Evolutionary conservation across 164 flowering plant genomes (phyloP).

Genomic region (Sextonia rubra): DNA sequence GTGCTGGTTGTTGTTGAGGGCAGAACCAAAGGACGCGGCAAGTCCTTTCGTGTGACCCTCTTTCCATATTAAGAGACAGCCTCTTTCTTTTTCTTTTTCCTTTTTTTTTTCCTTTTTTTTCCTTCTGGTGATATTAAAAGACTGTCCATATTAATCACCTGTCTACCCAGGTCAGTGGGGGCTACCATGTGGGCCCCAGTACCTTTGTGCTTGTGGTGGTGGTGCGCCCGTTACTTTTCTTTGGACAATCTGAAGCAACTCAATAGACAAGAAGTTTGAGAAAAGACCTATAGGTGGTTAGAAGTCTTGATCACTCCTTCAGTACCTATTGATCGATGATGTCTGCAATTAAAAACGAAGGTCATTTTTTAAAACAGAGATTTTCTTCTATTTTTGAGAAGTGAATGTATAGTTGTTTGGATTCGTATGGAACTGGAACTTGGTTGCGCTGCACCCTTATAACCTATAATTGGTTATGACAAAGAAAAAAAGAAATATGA

Average conservation of each 20-base stretch:
- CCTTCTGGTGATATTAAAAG: too few species aligned
- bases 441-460: too few species aligned
- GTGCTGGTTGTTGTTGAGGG: neutral
- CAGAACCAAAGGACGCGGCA: neutral
- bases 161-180: neutral
- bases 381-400: neutral
- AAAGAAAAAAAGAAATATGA: too few species aligned
- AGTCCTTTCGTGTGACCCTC: neutral
- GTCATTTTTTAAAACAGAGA: neutral
- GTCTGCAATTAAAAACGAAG: neutral
- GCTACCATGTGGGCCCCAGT: neutral
- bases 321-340: neutral
- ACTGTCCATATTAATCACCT: too few species aligned
- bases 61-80: too few species aligned
- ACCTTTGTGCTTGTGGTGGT: neutral
- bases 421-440: too few species aligned
- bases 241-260: neutral
- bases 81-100: too few species aligned
- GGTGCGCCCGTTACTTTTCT: constrained; percentile 1
- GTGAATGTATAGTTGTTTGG: too few species aligned
- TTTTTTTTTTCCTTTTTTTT: too few species aligned
- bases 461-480: too few species aligned
- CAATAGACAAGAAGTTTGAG: neutral
- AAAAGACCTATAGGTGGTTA: neutral
- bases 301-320: too few species aligned